Base-by-base conservation (phyloP, 805 yeast genomes). In the Saccharomycopsis vini region DNA sequence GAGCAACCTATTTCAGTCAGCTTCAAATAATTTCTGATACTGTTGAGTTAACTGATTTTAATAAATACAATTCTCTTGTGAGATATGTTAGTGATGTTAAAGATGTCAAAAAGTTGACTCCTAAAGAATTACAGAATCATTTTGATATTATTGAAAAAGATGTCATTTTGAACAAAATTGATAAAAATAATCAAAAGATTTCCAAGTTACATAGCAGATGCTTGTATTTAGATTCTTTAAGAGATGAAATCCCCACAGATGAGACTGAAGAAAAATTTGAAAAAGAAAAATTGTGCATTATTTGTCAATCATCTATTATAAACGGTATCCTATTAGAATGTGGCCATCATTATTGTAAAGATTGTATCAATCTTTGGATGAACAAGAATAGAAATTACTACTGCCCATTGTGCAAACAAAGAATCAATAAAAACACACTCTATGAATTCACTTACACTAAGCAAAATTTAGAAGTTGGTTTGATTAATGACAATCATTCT, bases 341-440 rank as follows among this genome's bases (percentile, higher is more conserved):
- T 69, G 97, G 97, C 0, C 98, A 92, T 61, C 79, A 78, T 52
- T 92, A 82, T 57, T 92, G 98, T 58, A 73, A 76, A 45, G 83
- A 75, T 1, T 92, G 98, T 59, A 66, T 92, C 30, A 69, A 64
- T 16, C 77, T 69, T 43, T 92, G 98, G 98, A 57, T 82, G 42
- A 62, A 61, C 18, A 66, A 65, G 13, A 18, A 19, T 15, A 18
- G 29, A 13, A 72, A 72, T 32, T 57, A 62, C 1, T 62, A 66
- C 2, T 92, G 98, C 60, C 97, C 98, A 0, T 68, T 88, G 52
- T 92, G 98, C 62, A 85, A 86, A 48, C 62, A 71, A 2, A 51
- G 50, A 1, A 63, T 86, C 15, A 61, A 60, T 20, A 50, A 56
- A 6, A 60, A 66, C 3, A 81, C 85, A 24, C 64, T 85, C 7